These are phyloP conservation scores for Phellopilus nigrolimitatus DNA, from an alignment of 1,284 basidiomycete genomes.

Conservation along the genomic window DNA sequence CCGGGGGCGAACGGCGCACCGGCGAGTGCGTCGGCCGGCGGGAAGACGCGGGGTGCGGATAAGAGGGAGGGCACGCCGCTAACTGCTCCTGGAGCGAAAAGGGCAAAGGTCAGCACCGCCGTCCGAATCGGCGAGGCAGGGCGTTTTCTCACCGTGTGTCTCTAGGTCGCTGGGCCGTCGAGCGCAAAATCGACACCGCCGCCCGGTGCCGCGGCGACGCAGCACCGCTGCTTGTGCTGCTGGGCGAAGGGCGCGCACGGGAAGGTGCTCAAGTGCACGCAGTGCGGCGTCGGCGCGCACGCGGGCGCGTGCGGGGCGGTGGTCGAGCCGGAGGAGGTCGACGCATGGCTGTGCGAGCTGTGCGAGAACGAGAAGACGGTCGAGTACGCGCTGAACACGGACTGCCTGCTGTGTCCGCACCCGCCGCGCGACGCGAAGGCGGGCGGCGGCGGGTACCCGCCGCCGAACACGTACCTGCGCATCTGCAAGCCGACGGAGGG, in stretches of 20 bases:
- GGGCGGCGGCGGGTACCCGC: slow-evolving; percentile 40
- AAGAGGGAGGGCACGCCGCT: slow-evolving; percentile 81
- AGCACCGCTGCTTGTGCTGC: slow-evolving; percentile 74
- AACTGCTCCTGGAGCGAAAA: slow-evolving; percentile 54
- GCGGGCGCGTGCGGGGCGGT: slow-evolving; percentile 71
- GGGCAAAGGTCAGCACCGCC: slow-evolving; percentile 53
- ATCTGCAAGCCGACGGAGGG: slow-evolving; percentile 93
- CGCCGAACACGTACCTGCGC: slow-evolving; percentile 69
- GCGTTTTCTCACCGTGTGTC: background rate
- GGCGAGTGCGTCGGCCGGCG: slow-evolving; percentile 30
- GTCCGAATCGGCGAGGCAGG: no score
- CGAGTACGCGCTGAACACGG: slow-evolving; percentile 69
- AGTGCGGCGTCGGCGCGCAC: slow-evolving; percentile 74
- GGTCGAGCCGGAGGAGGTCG: slow-evolving; percentile 52
- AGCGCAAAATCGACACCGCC: slow-evolving; percentile 55
- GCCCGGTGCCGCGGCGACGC: slow-evolving; percentile 45
- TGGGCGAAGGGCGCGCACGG: slow-evolving; percentile 66
- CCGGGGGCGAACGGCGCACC: slow-evolving; percentile 4
- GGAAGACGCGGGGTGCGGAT: slow-evolving; percentile 46
- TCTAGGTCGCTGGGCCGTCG: slow-evolving; percentile 43
- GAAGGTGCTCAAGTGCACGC: slow-evolving; percentile 74
- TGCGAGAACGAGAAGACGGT: slow-evolving; percentile 76
- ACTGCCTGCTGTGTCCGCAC: slow-evolving; percentile 73
- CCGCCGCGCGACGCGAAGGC: slow-evolving; percentile 37
- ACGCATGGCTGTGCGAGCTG: slow-evolving; percentile 80